Evolutionary conservation across 2,329 filamentous ascomycete genomes (phyloP).

Genomic region (Canariomyces notabilis): DNA sequence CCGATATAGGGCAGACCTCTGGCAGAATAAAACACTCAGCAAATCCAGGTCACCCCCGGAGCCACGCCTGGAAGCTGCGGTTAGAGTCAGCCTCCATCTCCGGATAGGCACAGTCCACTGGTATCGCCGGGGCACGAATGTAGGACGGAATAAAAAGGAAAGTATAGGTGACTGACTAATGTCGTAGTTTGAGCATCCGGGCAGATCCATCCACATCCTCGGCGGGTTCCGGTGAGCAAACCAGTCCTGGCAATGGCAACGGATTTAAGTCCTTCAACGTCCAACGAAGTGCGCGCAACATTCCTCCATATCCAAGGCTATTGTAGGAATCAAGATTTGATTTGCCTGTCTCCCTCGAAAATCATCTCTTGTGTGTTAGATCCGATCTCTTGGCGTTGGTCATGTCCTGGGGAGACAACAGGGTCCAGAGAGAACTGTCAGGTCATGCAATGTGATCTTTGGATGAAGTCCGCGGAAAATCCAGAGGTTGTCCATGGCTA

Average conservation of each 20-base stretch:
- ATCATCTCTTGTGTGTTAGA: too few relatives aligned
- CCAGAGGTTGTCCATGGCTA: too few relatives aligned
- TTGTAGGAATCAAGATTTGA: not conserved
- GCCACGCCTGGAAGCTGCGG: not conserved
- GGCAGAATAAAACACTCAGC: too few relatives aligned
- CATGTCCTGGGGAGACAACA: too few relatives aligned
- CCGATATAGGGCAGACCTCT: too few relatives aligned
- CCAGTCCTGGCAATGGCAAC: not conserved
- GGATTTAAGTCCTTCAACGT: not conserved
- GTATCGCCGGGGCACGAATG: not conserved
- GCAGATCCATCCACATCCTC: not conserved
- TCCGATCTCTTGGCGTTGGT: too few relatives aligned
- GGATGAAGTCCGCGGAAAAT: too few relatives aligned
- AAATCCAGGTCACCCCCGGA: not conserved
- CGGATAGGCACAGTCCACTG: not conserved
- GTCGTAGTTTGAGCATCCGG: not conserved
- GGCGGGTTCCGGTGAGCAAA: not conserved
- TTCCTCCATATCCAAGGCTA: not conserved
- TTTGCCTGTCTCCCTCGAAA: not conserved
- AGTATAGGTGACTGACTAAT: not conserved
- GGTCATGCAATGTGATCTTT: too few relatives aligned
- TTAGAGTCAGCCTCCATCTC: not conserved
- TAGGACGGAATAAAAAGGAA: not conserved
- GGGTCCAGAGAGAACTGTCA: too few relatives aligned
- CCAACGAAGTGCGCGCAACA: not conserved